Evolutionary conservation across 805 yeast genomes (phyloP).

Genomic region (Candida vaughaniae): DNA sequence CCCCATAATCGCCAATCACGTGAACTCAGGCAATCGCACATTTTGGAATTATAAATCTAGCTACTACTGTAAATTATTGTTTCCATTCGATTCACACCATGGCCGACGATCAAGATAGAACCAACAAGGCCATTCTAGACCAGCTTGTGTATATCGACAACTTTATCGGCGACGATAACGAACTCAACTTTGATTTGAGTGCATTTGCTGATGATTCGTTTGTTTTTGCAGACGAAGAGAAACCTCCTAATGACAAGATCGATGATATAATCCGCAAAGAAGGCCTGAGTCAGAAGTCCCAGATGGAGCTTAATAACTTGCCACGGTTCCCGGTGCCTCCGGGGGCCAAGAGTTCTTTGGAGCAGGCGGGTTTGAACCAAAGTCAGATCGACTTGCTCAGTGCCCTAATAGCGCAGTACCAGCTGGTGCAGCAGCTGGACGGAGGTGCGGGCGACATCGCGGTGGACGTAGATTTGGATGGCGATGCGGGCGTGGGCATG

Average conservation of each 20-base stretch:
- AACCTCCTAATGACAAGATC: slow-evolving; percentile 40
- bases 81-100: slow-evolving; percentile 1
- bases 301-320: slow-evolving; percentile 23
- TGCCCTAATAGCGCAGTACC: slow-evolving; percentile 72
- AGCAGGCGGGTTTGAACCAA: slow-evolving; percentile 63
- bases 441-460: neutral
- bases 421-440: slow-evolving; percentile 23
- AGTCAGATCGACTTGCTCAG: slow-evolving; percentile 74
- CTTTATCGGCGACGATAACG: slow-evolving; percentile 56
- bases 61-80: too few species aligned
- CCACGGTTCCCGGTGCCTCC: slow-evolving; percentile 71
- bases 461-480: neutral
- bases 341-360: slow-evolving; percentile 64
- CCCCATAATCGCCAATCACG: slow-evolving; percentile 3
- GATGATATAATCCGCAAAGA: slow-evolving; percentile 8
- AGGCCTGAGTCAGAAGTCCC: neutral
- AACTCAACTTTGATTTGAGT: slow-evolving; percentile 56
- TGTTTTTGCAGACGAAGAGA: slow-evolving; percentile 80
- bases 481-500: neutral
- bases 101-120: slow-evolving; percentile 14
- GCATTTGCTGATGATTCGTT: slow-evolving; percentile 83
- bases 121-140: slow-evolving; percentile 51
- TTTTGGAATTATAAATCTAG: slow-evolving; percentile 3
- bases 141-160: slow-evolving; percentile 80
- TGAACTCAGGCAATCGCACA: slow-evolving; percentile 5